Conservation (phyloP, 2,329 filamentous ascomycete species). For the Aspergillus calidoustus region DNA sequence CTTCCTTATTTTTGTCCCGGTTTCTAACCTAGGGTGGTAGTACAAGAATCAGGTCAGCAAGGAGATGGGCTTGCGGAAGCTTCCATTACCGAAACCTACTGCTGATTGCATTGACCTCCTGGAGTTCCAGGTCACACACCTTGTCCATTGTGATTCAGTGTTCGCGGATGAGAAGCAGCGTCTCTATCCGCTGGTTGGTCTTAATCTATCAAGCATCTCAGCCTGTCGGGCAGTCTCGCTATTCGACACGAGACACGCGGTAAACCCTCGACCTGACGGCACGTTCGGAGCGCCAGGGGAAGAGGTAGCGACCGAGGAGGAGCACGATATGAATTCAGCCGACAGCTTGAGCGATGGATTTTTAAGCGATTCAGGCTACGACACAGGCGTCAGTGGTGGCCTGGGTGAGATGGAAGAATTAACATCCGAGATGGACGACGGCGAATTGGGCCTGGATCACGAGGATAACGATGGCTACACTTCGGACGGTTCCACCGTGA, state of each 20-base stretch:
- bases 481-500: constrained; percentile 1
- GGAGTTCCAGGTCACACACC: constrained; percentile 4
- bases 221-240: constrained; percentile 8
- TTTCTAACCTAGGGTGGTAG: background rate
- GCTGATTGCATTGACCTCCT: background rate
- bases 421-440: background rate
- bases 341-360: background rate
- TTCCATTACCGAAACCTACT: constrained; percentile 6
- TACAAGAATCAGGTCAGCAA: constrained; percentile 7
- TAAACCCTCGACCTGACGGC: constrained; percentile 5
- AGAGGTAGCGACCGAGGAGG: background rate
- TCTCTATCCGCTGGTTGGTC: background rate
- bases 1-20: background rate
- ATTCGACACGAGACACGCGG: constrained; percentile 1
- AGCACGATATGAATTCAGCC: background rate
- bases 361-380: background rate
- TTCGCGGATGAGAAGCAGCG: constrained; percentile 12
- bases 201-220: constrained; percentile 8
- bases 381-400: background rate
- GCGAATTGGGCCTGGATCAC: background rate
- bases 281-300: background rate
- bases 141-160: constrained; percentile 2
- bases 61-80: constrained; percentile 6
- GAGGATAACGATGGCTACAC: background rate
- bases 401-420: background rate